These are phyloP conservation scores for Pyrenopolyporus hunteri DNA, from an alignment of 495 filamentous ascomycete genomes.

Conservation along the genomic window DNA sequence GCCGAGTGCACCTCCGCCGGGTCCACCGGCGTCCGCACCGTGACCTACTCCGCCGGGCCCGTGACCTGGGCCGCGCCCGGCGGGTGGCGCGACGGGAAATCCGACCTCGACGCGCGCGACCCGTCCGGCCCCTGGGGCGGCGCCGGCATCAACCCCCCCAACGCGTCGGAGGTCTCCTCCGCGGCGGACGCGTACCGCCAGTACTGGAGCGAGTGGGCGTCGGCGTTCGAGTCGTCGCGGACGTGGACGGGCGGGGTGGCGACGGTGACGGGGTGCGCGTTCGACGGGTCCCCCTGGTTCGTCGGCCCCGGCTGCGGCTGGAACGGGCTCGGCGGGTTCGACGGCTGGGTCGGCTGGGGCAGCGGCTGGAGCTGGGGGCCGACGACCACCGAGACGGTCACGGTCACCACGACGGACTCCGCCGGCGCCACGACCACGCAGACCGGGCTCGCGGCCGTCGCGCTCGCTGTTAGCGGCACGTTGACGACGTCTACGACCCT, in stretches of 20 bases:
- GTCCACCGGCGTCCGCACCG: constrained; percentile 48
- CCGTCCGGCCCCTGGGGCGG: neutral
- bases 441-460: constrained; percentile 47
- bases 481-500: constrained; percentile 44
- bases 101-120: neutral
- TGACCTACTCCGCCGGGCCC: constrained; percentile 49
- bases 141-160: neutral
- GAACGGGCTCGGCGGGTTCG: constrained; percentile 42
- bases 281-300: constrained; percentile 53
- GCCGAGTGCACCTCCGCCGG: constrained; percentile 48
- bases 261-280: constrained; percentile 56
- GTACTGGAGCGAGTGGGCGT: constrained; percentile 45
- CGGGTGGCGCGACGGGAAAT: constrained; percentile 27
- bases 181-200: constrained; percentile 27
- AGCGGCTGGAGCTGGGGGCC: constrained; percentile 49
- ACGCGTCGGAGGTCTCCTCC: neutral
- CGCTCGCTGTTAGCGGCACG: constrained; percentile 48
- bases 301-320: constrained; percentile 53
- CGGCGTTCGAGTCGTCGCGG: constrained; percentile 34
- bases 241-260: constrained; percentile 54
- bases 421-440: constrained; percentile 45
- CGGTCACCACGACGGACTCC: constrained; percentile 46
- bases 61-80: constrained; percentile 46
- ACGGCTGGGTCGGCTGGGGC: constrained; percentile 56
- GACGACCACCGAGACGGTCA: constrained; percentile 46